Evolutionary conservation across 1,139 yeast genomes (phyloP).

Genomic region (Hyphopichia burtonii): DNA sequence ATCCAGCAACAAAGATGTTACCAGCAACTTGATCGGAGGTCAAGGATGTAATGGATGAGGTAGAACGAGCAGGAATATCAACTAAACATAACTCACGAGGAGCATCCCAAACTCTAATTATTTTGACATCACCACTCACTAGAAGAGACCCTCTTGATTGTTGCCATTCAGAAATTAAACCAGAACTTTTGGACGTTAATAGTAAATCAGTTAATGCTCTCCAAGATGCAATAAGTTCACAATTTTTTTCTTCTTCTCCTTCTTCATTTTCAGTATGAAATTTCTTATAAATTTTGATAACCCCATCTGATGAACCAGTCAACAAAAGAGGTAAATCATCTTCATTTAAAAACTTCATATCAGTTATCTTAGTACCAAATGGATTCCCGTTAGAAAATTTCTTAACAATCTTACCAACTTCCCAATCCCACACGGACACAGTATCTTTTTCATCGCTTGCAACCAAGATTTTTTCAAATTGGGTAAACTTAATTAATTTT

Average conservation of each 20-base stretch:
- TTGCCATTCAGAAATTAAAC: slow-evolving; percentile 93
- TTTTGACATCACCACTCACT: slow-evolving; percentile 93
- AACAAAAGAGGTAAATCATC: slow-evolving; percentile 84
- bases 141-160: slow-evolving; percentile 89
- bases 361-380: slow-evolving; percentile 84
- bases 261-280: slow-evolving; percentile 53
- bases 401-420: slow-evolving; percentile 50
- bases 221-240: slow-evolving; percentile 84
- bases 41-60: slow-evolving; percentile 82
- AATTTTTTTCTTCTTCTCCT: slow-evolving; percentile 25
- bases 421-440: slow-evolving; percentile 91
- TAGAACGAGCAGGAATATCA: slow-evolving; percentile 89
- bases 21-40: slow-evolving; percentile 97
- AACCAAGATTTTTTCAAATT: slow-evolving; percentile 82
- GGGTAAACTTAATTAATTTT: slow-evolving; percentile 74
- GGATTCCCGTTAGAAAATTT: slow-evolving; percentile 85
- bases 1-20: slow-evolving; percentile 87
- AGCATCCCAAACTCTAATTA: slow-evolving; percentile 94
- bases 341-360: slow-evolving; percentile 81
- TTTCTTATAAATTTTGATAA: slow-evolving; percentile 78
- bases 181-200: slow-evolving; percentile 77
- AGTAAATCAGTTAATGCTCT: slow-evolving; percentile 85
- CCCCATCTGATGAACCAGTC: slow-evolving; percentile 93
- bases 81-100: slow-evolving; percentile 84
- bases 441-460: slow-evolving; percentile 85